Percentiles rank a stretch among this genome's conserved stretches.
phyloP scores from a whole-genome alignment of 306 rosid species.

The Acacia acuminata region DNA sequence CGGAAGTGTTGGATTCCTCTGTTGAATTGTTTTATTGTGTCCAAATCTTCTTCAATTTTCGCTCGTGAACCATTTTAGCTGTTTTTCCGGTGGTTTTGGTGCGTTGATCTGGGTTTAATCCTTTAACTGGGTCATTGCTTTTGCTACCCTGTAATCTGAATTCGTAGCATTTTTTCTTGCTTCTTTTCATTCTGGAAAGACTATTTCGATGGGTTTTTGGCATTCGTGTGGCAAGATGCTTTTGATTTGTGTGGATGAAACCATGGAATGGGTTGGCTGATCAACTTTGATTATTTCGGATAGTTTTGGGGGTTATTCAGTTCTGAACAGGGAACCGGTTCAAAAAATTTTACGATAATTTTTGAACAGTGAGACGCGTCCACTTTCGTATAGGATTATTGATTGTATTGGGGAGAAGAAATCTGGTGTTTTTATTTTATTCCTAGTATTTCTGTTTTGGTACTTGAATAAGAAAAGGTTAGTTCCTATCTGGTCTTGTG shows the following conservation, averaged over 20 bases:
- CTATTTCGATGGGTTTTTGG: neutral
- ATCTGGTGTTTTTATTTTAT: neutral
- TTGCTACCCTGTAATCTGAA: neutral
- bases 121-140: neutral
- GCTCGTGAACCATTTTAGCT: neutral
- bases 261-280: slow-evolving; percentile 2
- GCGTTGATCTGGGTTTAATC: neutral
- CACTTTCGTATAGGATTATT: neutral
- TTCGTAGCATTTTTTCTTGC: neutral
- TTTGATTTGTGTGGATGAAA: neutral
- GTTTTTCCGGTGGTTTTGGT: neutral
- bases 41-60: neutral
- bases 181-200: neutral
- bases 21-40: neutral
- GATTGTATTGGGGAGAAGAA: slow-evolving; percentile 19
- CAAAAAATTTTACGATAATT: neutral
- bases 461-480: slow-evolving; percentile 3
- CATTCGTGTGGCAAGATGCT: neutral
- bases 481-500: slow-evolving; percentile 1
- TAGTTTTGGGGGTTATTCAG: neutral
- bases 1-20: neutral
- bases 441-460: slow-evolving; percentile 1
- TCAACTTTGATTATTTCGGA: slow-evolving; percentile 3
- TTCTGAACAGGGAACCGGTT: slow-evolving; percentile 10
- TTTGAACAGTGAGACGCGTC: neutral